phyloP scores from a whole-genome alignment of 2,329 filamentous ascomycete species.

The Pseudopithomyces maydicus region DNA sequence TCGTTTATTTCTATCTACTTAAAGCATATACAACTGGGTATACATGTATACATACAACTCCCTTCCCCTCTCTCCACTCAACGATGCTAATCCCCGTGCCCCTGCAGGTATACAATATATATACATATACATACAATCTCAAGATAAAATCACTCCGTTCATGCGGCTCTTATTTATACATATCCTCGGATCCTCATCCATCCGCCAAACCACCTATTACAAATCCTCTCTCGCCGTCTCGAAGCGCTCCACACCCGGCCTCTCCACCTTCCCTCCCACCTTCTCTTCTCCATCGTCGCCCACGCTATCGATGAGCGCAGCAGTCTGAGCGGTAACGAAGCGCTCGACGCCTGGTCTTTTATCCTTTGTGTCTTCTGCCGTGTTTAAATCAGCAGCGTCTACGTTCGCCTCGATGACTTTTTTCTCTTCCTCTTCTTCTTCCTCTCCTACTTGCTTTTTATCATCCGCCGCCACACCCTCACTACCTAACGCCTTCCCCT shows the following conservation, averaged over 20 bases:
- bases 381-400: too few relatives aligned
- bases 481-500: conserved; percentile 14
- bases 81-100: too few relatives aligned
- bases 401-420: background rate
- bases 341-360: conserved; percentile 52
- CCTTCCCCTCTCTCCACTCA: too few relatives aligned
- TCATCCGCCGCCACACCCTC: conserved; percentile 6
- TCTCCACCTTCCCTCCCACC: conserved; percentile 20
- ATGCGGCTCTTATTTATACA: too few relatives aligned
- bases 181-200: background rate
- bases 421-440: conserved; percentile 13
- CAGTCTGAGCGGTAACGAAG: conserved; percentile 57
- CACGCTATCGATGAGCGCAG: conserved; percentile 12
- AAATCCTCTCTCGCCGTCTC: conserved; percentile 54
- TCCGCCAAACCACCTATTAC: conserved; percentile 8
- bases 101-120: too few relatives aligned
- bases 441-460: conserved; percentile 11
- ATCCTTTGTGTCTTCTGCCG: background rate
- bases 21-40: too few relatives aligned
- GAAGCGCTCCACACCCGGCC: conserved; percentile 58
- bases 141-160: too few relatives aligned
- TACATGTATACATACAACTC: too few relatives aligned
- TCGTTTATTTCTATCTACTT: too few relatives aligned
- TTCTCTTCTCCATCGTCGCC: conserved; percentile 5
- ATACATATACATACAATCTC: too few relatives aligned